Percentiles rank a stretch among this genome's conserved stretches.
Evolutionary conservation across 2,329 filamentous ascomycete genomes (phyloP).

Genomic region (Aureobasidium mangrovei): DNA sequence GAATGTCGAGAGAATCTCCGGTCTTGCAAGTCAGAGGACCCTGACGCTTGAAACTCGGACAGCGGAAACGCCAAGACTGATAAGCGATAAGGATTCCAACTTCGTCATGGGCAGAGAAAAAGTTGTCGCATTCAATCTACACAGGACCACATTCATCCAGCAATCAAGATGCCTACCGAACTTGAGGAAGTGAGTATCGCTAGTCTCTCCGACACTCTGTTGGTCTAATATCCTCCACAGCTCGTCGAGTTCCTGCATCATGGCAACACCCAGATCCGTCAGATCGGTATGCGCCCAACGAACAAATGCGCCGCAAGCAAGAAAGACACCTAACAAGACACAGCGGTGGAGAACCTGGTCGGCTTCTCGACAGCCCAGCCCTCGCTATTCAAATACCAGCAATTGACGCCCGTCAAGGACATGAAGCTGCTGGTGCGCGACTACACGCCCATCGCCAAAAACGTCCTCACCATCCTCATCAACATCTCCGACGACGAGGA

Average conservation of each 20-base stretch:
- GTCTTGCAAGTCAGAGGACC: too few species aligned
- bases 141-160: not conserved
- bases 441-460: slow-evolving; percentile 83
- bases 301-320: not conserved
- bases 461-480: slow-evolving; percentile 83
- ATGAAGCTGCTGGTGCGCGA: slow-evolving; percentile 81
- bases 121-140: slow-evolving; percentile 2
- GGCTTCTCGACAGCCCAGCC: slow-evolving; percentile 72
- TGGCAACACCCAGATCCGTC: slow-evolving; percentile 82
- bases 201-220: not conserved
- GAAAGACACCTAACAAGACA: slow-evolving; percentile 6
- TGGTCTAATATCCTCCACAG: slow-evolving; percentile 35
- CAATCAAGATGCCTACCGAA: slow-evolving; percentile 38
- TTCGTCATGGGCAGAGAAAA: slow-evolving; percentile 7
- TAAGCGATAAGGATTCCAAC: slow-evolving; percentile 6
- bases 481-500: slow-evolving; percentile 73
- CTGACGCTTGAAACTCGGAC: too few species aligned
- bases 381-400: slow-evolving; percentile 71
- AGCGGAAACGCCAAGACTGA: not conserved
- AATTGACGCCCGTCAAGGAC: slow-evolving; percentile 72
- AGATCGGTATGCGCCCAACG: slow-evolving; percentile 52
- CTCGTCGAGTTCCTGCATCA: slow-evolving; percentile 89
- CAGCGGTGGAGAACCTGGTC: slow-evolving; percentile 77
- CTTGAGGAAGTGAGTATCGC: slow-evolving; percentile 36
- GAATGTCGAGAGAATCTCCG: too few species aligned